phyloP scores from a whole-genome alignment of 2,329 filamentous ascomycete genomes.

The Clarireedia homoeocarpa region DNA sequence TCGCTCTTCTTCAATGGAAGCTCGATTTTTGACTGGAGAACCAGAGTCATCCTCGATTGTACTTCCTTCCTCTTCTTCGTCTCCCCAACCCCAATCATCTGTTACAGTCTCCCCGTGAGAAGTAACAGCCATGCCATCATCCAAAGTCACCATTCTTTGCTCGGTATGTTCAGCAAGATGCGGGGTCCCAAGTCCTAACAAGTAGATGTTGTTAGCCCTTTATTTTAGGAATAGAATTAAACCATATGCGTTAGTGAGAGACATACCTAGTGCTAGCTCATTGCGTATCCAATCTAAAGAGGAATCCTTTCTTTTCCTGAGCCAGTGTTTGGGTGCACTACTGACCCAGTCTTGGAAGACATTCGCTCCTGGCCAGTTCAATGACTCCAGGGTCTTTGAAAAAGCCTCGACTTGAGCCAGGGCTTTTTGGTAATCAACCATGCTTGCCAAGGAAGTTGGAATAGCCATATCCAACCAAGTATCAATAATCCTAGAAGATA shows the following conservation, averaged over 20 bases:
- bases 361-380: slow-evolving; percentile 54
- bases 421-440: slow-evolving; percentile 62
- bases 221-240: background rate
- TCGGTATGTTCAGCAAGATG: slow-evolving; percentile 77
- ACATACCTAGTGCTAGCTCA: slow-evolving; percentile 45
- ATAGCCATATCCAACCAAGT: slow-evolving; percentile 71
- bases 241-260: background rate
- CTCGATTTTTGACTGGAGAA: slow-evolving; percentile 17
- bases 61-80: slow-evolving; percentile 47
- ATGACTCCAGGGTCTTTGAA: slow-evolving; percentile 50
- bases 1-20: slow-evolving; percentile 19
- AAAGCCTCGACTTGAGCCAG: slow-evolving; percentile 60
- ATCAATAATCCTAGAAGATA: slow-evolving; percentile 61
- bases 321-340: slow-evolving; percentile 75
- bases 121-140: slow-evolving; percentile 57
- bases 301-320: slow-evolving; percentile 72
- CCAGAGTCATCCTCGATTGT: slow-evolving; percentile 2
- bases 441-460: slow-evolving; percentile 63
- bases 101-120: slow-evolving; percentile 39
- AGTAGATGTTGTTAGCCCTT: background rate
- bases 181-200: slow-evolving; percentile 53
- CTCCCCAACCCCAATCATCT: slow-evolving; percentile 71
- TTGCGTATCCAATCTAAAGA: slow-evolving; percentile 68
- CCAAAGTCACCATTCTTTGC: slow-evolving; percentile 65
- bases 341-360: slow-evolving; percentile 73